These are phyloP conservation scores for Coprinopsis sp. DNA, from an alignment of 768 basidiomycete species.

Conservation along the genomic window DNA sequence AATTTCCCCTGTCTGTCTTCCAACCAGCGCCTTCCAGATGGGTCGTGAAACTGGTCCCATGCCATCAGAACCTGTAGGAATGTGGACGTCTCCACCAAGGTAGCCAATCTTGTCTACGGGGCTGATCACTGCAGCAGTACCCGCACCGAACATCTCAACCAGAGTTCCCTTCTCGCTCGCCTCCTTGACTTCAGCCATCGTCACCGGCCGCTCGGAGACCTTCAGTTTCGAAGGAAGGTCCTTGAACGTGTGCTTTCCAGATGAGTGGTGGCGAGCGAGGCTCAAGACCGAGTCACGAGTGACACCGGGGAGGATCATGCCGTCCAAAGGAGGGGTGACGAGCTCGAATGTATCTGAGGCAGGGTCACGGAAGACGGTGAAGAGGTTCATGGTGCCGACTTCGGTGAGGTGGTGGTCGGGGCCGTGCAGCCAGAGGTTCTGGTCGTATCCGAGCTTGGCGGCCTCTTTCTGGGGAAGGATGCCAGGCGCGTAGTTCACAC, in stretches of 20 bases:
- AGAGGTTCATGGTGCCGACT: slow-evolving; percentile 93
- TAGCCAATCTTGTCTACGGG: slow-evolving; percentile 73
- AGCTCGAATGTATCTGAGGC: slow-evolving; percentile 47
- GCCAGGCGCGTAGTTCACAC: slow-evolving; percentile 58
- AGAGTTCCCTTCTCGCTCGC: slow-evolving; percentile 58
- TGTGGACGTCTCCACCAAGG: slow-evolving; percentile 50
- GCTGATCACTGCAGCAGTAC: slow-evolving; percentile 77
- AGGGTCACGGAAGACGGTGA: slow-evolving; percentile 34
- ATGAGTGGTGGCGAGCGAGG: slow-evolving; percentile 61
- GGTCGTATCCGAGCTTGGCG: slow-evolving; percentile 64
- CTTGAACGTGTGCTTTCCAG: slow-evolving; percentile 37
- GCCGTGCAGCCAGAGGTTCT: slow-evolving; percentile 89
- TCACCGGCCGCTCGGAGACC: slow-evolving; percentile 66
- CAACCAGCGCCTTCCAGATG: slow-evolving; percentile 59
- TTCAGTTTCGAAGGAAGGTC: slow-evolving; percentile 52
- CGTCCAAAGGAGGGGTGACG: slow-evolving; percentile 84
- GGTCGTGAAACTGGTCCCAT: slow-evolving; percentile 56
- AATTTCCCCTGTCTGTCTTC: slow-evolving; percentile 61
- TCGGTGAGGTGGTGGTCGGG: slow-evolving; percentile 56
- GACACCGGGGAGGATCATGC: slow-evolving; percentile 89
- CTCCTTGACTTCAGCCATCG: slow-evolving; percentile 68
- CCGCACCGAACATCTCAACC: slow-evolving; percentile 80
- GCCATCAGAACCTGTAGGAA: slow-evolving; percentile 39
- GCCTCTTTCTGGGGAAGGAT: slow-evolving; percentile 66
- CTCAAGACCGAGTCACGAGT: slow-evolving; percentile 82